A percentile compares a stretch with the other conserved stretches of the same genome.
These are phyloP conservation scores for Chlorella vulgaris DNA, from an alignment of 139 green algal genomes.

Conservation along the genomic window DNA sequence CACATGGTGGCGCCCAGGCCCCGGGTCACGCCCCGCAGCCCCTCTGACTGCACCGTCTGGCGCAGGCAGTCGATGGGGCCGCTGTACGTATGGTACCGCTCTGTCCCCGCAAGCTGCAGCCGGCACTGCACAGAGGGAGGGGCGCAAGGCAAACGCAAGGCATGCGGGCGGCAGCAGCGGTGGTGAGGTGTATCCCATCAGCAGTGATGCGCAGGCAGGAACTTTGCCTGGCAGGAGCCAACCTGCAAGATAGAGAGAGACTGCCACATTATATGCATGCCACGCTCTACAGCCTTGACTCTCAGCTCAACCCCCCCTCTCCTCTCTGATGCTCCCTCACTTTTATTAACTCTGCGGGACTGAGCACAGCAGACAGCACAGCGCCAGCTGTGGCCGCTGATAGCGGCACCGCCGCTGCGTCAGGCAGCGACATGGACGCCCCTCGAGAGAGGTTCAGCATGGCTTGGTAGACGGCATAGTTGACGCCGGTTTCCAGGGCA, in stretches of 20 bases:
- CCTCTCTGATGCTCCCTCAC: constrained; percentile 14
- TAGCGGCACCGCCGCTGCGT: constrained; percentile 19
- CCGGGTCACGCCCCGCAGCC: constrained; percentile 58
- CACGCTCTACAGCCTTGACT: too few relatives aligned
- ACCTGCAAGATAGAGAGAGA: too few relatives aligned
- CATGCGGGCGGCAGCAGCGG: background rate
- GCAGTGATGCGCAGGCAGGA: too few relatives aligned
- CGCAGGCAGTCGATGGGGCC: constrained; percentile 57
- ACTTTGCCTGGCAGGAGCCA: too few relatives aligned
- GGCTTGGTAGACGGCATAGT: constrained; percentile 60
- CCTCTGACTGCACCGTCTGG: constrained; percentile 57
- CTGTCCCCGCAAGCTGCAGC: constrained; percentile 50
- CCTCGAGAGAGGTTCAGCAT: background rate
- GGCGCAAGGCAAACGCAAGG: background rate
- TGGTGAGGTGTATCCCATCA: too few relatives aligned
- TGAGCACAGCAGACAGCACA: constrained; percentile 68
- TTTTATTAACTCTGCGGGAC: constrained; percentile 82
- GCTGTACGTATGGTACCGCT: constrained; percentile 35
- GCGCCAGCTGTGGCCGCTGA: constrained; percentile 65
- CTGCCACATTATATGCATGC: background rate
- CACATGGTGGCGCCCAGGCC: constrained; percentile 71
- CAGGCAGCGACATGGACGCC: background rate
- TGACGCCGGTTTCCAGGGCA: constrained; percentile 79
- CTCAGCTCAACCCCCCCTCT: background rate
- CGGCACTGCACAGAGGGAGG: constrained; percentile 51